These are phyloP conservation scores for Prunus dulcis DNA, from an alignment of 306 rosid species.

Conservation along the genomic window DNA sequence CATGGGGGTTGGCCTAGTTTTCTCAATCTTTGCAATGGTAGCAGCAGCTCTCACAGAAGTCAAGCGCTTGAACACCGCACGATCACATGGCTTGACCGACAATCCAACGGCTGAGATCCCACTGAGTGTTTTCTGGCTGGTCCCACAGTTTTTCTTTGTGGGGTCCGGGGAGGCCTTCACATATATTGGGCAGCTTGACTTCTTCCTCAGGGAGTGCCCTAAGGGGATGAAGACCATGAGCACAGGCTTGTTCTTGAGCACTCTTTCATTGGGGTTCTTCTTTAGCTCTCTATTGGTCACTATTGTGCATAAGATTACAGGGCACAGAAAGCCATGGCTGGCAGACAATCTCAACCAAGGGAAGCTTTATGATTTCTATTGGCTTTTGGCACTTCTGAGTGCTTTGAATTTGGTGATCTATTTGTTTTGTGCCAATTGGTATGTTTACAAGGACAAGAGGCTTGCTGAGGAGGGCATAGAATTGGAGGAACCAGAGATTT, in stretches of 20 bases:
- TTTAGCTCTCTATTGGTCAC: constrained; percentile 66
- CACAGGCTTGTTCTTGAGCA: constrained; percentile 81
- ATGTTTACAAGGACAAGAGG: constrained; percentile 80
- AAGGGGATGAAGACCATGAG: constrained; percentile 95
- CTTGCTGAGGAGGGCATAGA: constrained; percentile 59
- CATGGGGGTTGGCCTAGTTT: constrained; percentile 58
- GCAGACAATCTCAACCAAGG: constrained; percentile 75
- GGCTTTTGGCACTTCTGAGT: constrained; percentile 76
- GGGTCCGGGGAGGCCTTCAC: constrained; percentile 86
- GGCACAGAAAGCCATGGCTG: constrained; percentile 60
- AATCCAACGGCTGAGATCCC: constrained; percentile 37
- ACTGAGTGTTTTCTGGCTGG: constrained; percentile 67
- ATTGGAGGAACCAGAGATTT: constrained; percentile 43
- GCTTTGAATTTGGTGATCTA: constrained; percentile 57
- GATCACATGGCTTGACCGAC: constrained; percentile 30
- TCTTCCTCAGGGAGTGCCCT: constrained; percentile 78
- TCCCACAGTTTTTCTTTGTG: constrained; percentile 77
- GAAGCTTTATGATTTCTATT: constrained; percentile 75
- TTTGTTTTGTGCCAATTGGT: constrained; percentile 71
- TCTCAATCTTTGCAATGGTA: constrained; percentile 56
- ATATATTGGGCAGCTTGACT: constrained; percentile 78
- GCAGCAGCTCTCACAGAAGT: constrained; percentile 54
- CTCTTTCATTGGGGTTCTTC: constrained; percentile 76
- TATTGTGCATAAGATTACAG: constrained; percentile 59
- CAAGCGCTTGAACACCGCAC: constrained; percentile 45